Evolutionary conservation across 2,329 filamentous ascomycete genomes (phyloP).

Genomic region (Pseudopyricularia cyperi): DNA sequence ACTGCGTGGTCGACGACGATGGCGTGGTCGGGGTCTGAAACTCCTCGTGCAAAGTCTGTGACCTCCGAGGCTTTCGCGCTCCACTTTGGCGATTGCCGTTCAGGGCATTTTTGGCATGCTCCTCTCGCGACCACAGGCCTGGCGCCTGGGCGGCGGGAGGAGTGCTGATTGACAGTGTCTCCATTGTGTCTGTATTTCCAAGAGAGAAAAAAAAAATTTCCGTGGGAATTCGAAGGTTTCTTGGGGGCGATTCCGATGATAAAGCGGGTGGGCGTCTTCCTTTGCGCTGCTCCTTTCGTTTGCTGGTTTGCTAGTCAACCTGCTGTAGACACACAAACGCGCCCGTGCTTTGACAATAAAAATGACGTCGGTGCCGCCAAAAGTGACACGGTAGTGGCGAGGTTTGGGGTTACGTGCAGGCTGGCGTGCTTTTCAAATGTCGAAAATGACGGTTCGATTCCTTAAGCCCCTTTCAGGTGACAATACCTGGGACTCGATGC

Average conservation of each 20-base stretch:
- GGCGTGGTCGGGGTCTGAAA: conserved; percentile 11
- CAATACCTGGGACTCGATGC: background rate
- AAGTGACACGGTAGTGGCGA: background rate
- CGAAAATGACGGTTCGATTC: background rate
- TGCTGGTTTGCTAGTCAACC: background rate
- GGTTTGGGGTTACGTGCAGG: background rate
- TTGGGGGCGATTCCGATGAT: background rate
- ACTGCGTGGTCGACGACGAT: background rate
- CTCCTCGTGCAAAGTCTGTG: conserved; percentile 23
- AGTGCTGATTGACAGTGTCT: background rate
- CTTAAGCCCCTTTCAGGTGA: background rate
- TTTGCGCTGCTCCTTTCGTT: background rate
- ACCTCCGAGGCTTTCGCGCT: conserved; percentile 16
- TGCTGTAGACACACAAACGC: background rate
- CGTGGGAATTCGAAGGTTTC: background rate
- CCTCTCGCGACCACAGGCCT: background rate
- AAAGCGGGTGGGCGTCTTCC: background rate
- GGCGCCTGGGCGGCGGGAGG: background rate
- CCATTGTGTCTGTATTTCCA: background rate
- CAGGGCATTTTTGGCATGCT: background rate
- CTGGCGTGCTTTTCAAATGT: background rate
- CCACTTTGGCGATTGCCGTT: background rate
- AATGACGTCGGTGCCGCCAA: background rate
- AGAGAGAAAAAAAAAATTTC: background rate
- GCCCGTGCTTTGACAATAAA: background rate